Evolutionary conservation across 495 filamentous ascomycete species (phyloP).

Genomic region (Cairneyella variabilis): DNA sequence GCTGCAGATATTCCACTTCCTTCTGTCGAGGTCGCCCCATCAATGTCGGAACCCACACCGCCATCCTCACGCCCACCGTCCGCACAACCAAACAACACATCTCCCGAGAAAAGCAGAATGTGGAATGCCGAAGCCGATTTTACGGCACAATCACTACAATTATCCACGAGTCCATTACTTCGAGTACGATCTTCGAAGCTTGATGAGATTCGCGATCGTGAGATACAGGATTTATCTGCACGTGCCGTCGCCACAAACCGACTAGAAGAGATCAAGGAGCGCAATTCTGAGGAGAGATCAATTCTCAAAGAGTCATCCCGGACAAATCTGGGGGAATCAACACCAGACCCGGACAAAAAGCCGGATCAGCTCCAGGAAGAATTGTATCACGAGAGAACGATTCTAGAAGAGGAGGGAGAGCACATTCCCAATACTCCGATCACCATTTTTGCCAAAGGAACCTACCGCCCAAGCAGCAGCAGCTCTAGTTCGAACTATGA

Average conservation of each 20-base stretch:
- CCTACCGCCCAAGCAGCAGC: constrained; percentile 15
- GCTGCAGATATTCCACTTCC: constrained; percentile 38
- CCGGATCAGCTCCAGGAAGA: constrained; percentile 14
- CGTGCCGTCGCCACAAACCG: constrained; percentile 55
- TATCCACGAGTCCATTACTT: constrained; percentile 58
- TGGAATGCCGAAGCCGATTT: constrained; percentile 56
- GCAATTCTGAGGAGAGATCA: constrained; percentile 39
- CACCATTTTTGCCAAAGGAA: constrained; percentile 38
- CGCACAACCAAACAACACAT: constrained; percentile 29
- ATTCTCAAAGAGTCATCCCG: constrained; percentile 32
- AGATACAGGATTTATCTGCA: constrained; percentile 55
- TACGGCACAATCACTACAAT: constrained; percentile 56
- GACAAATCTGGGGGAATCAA: constrained; percentile 29
- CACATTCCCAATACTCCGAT: constrained; percentile 51
- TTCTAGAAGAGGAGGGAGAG: constrained; percentile 31
- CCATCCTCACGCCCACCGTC: constrained; percentile 34
- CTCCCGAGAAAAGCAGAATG: constrained; percentile 45
- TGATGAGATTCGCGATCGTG: constrained; percentile 53
- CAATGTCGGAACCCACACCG: constrained; percentile 30
- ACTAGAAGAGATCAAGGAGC: constrained; percentile 55
- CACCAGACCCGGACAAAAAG: constrained; percentile 28
- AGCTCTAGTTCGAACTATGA: neutral
- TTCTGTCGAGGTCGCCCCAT: constrained; percentile 42
- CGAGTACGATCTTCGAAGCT: constrained; percentile 37
- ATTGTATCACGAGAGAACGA: constrained; percentile 25